Evolutionary conservation across 306 rosid species (phyloP), one percentile per base, ranked within the genome.

Genomic region (Dalbergia cochinchinensis): DNA sequence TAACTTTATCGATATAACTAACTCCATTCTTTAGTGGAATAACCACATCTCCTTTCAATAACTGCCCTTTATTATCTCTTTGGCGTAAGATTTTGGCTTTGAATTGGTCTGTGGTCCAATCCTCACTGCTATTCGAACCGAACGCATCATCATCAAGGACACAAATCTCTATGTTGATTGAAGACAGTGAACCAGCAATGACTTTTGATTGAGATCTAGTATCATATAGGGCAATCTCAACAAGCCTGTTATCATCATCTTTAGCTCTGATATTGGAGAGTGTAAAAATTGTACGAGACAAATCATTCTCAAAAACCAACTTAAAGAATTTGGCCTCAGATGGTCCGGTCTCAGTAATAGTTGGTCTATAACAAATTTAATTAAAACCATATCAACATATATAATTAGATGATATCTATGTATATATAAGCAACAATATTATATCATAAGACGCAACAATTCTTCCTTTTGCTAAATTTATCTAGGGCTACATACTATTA

Each of bases 51-150:
- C 96, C 93, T 3, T 19, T 57, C 26, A 91, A 61, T 39, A 89
- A 79, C 10, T 73, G 77, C 62, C 88, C 83, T 74, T 34, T 90
- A 1, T 82, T 73, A 3, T 76, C 66, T 48, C 91, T 79, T 83
- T 44, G 73, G 3, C 20, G 66, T 9, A 76, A 63, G 65, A 86
- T 62, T 7, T 69, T 80, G 65, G 66, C 54, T 9, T 66, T 73
- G 85, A 89, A 89, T 20, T 86, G 87, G 8, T 3, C 57, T 67
- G 73, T 71, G 0, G 80, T 79, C 94, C 93, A 87, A 53, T 91
- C 80, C 31, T 86, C 88, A 35, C 18, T 61, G 2, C 71, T 85
- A 63, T 68, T 42, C 0, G 48, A 71, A 34, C 84, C 69, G 10
- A 86, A 89, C 5, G 83, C 91, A 4, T 85, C 86, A 6, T 85